A percentile compares a stretch with the other conserved stretches of the same genome.
Conservation (phyloP, 257 asterid genomes). For the Nicotiana benthamiana region DNA sequence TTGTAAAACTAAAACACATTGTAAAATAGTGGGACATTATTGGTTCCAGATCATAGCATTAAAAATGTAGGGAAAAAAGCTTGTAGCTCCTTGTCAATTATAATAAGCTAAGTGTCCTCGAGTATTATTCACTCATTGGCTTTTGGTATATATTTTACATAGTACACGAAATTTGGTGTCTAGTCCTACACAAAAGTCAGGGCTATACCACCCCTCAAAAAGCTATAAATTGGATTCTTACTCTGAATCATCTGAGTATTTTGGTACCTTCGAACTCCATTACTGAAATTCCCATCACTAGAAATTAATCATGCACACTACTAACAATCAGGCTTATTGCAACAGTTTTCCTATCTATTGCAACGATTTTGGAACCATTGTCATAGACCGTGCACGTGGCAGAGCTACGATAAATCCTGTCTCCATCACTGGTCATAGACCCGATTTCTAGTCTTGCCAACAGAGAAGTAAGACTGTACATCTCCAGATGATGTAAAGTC, state of each 20-base stretch:
- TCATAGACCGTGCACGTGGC: not conserved
- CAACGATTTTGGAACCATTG: not conserved
- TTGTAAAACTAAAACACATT: not conserved
- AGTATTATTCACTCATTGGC: not conserved
- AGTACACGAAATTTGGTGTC: not conserved
- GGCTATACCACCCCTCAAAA: not conserved
- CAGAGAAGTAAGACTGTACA: slow-evolving; percentile 62
- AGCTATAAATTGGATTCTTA: not conserved
- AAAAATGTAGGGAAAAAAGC: not conserved
- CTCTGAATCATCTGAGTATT: not conserved
- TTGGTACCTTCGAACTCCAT: not conserved
- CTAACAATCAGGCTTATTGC: not conserved
- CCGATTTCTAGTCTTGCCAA: slow-evolving; percentile 24
- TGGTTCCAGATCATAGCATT: not conserved
- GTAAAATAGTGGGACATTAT: not conserved
- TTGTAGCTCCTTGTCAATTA: not conserved
- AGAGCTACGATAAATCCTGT: too few species aligned
- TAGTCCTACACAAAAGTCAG: not conserved
- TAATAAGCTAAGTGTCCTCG: not conserved
- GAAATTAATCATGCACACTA: not conserved
- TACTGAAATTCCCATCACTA: not conserved
- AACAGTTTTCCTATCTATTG: not conserved
- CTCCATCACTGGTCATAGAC: too few species aligned
- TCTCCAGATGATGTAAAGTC: slow-evolving; percentile 80
- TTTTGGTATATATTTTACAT: not conserved